Evolutionary conservation across 495 filamentous ascomycete genomes (phyloP), one percentile per base, ranked within the genome.

Genomic region (Lophiotrema nucula): DNA sequence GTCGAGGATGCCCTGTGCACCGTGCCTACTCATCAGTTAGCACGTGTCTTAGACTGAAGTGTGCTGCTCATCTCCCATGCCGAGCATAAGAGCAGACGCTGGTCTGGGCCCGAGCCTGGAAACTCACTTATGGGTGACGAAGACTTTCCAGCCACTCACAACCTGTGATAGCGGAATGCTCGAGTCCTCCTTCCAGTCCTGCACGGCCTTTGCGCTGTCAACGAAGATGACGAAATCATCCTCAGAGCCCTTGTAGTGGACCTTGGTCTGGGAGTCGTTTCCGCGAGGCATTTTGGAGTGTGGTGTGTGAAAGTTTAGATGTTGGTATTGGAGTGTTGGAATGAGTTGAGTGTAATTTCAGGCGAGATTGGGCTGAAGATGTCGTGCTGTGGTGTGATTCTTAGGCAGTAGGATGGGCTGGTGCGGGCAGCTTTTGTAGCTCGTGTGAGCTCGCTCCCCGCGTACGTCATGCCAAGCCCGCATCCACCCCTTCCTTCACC

Each of bases 141-240:
- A 96, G 66, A 98, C 79, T 81, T 95, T 88, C 79, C 87, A 97
- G 11, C 88, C 81, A 49, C 84, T 88, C 23, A 96, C 79, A n/a
- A 98, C 90, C 60, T 96, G 81, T 1, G 86, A 79, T 19, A 97
- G 74, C 12, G 93, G 86, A 35, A 91, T 78, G 10, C 81, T 84
- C 66, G 83, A 83, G 76, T 98, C 92, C 15, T 73, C 75, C 74
- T 82, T 84, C 95, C 93, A 97, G 68, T 90, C 83, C 72, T 89
- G 76, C 56, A 90, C 80, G 37, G 79, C 78, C 21, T 87, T 71
- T 16, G 77, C 62, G 70, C 87, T 87, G 54, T 97, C 90, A 51
- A 95, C 79, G 72, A 96, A 89, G 77, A 97, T 79, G 70, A 97
- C 74, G 70, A 92, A 98, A 80, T 96, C 90, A 26, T 97, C 90